Base-by-base conservation (phyloP, 352 stramenopile species). In the Aphanomyces cochlioides region DNA sequence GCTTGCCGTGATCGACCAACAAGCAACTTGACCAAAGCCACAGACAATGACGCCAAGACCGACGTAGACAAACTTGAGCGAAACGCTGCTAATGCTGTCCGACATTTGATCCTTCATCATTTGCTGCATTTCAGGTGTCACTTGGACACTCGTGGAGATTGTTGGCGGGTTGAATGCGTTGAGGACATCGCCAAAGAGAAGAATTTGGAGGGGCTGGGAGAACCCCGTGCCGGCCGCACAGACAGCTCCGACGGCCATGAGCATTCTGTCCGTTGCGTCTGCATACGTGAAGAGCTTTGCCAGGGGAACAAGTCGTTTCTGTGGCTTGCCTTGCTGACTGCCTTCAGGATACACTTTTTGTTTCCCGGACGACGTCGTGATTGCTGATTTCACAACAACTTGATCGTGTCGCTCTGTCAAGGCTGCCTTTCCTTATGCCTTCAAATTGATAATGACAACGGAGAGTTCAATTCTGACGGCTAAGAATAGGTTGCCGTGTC, bases 1-100 rank as follows among this genome's bases (percentile, higher is more conserved):
- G 36, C 40, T 61, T 13, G 69, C 58, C 39, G 69, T 53, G 34
- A 74, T 74, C 12, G 64, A 64, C 82, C 82, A 90, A 61, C 78
- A 87, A 15, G 77, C 76, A 8, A 86, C 81, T 74, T 90, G 82
- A 45, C 84, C 66, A 41, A 77, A 84, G 21, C 80, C 79, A 3
- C 67, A 77, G 13, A 86, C 50, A 47, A 90, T 76, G 47, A 87
- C 77, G 4, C 77, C 79, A 34, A 89, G 53, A n/a, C 82, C 79
- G 6, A 88, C 75, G 38, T 66, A 75, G 7, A 84, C 78, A 64
- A 90, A 87, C 47, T 88, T 85, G 64, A 85, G 77, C 15, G 82
- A 77, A 5, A 87, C 76, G 34, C 36, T 66, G 37, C 58, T 67
- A 37, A 72, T 67, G 15, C 41, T 56, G 28, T 58, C 37, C n/a